These are phyloP conservation scores for Mortierella sp. DNA, from an alignment of 371 early-diverging fungal species.

Conservation along the genomic window DNA sequence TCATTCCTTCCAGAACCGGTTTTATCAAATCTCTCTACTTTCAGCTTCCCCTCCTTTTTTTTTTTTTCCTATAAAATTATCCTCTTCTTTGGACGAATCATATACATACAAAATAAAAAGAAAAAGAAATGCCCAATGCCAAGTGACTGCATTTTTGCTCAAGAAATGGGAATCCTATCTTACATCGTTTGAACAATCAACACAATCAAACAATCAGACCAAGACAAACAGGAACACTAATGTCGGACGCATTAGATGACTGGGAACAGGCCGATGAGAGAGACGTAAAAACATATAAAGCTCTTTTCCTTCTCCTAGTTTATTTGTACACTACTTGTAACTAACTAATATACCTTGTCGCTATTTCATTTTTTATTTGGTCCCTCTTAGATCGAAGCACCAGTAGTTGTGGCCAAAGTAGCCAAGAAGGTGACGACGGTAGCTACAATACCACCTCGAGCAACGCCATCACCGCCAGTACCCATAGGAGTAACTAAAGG, in stretches of 20 bases:
- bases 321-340: background rate
- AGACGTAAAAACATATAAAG: slow-evolving; percentile 1
- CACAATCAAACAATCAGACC: background rate
- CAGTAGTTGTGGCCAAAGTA: slow-evolving; percentile 1
- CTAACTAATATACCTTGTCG: background rate
- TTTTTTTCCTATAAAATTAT: background rate
- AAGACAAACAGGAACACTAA: background rate
- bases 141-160: background rate
- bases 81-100: background rate
- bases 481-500: background rate
- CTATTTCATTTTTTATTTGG: background rate
- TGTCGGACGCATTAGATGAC: slow-evolving; percentile 31
- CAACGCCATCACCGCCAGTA: background rate
- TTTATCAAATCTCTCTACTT: too few relatives aligned
- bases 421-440: background rate
- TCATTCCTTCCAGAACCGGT: too few relatives aligned
- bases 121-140: background rate
- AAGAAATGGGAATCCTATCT: background rate
- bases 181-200: background rate
- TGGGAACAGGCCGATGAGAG: slow-evolving; percentile 29
- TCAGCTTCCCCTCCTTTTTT: too few relatives aligned
- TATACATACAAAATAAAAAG: background rate
- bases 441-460: background rate
- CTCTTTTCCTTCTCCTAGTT: background rate
- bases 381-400: slow-evolving; percentile 9